These are phyloP conservation scores for Penicillium italicum DNA, from an alignment of 2,329 filamentous ascomycete species.

Conservation along the genomic window DNA sequence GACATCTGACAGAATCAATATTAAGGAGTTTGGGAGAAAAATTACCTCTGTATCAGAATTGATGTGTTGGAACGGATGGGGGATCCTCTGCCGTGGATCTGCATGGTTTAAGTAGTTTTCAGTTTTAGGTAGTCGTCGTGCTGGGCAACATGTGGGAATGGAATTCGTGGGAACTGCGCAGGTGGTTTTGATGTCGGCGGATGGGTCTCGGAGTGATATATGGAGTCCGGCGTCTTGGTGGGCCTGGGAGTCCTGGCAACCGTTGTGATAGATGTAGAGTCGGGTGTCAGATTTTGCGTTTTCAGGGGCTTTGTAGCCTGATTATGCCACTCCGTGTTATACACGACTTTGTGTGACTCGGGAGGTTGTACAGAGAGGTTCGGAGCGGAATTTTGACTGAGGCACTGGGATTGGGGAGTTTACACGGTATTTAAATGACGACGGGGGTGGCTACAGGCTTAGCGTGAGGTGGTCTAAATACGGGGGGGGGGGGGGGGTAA, in stretches of 20 bases:
- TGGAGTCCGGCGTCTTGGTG: conserved; percentile 2
- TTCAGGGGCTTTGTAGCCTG: conserved; percentile 7
- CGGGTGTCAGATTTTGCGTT: neutral
- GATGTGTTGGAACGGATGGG: conserved; percentile 10
- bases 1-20: neutral
- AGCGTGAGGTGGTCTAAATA: neutral
- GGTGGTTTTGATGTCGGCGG: conserved; percentile 1
- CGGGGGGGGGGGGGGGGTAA: no score
- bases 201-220: conserved; percentile 9
- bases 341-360: neutral
- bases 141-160: conserved; percentile 7
- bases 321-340: neutral
- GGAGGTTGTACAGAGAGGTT: neutral
- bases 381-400: neutral
- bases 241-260: conserved; percentile 10
- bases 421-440: neutral
- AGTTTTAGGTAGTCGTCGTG: neutral
- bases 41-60: conserved; percentile 12
- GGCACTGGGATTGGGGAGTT: neutral
- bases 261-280: conserved; percentile 6
- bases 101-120: conserved; percentile 8
- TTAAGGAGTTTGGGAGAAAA: neutral
- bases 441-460: neutral
- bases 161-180: conserved; percentile 1
- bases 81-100: conserved; percentile 3